Percentiles rank a stretch among this genome's conserved stretches.
Conservation (phyloP, 768 basidiomycete species). For the Lactarius psammicola region DNA sequence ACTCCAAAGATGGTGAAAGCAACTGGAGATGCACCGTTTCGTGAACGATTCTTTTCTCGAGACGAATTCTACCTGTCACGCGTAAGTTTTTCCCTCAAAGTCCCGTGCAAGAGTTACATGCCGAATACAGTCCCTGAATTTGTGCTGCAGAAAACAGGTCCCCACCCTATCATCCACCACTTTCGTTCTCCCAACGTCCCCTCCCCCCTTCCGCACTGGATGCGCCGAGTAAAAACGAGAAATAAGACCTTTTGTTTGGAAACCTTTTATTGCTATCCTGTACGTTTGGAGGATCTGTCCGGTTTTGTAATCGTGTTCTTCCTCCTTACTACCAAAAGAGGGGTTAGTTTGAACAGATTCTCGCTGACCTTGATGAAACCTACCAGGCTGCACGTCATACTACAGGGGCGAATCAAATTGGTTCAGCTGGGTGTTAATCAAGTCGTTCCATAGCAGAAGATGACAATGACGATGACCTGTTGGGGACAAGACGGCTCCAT, state of each 20-base stretch:
- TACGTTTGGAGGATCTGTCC: background rate
- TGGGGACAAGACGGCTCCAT: too few relatives aligned
- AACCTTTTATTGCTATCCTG: background rate
- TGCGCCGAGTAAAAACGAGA: background rate
- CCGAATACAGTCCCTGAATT: background rate
- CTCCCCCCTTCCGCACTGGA: background rate
- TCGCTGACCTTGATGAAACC: constrained; percentile 64
- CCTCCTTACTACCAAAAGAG: background rate
- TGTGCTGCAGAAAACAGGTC: background rate
- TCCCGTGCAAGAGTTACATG: background rate
- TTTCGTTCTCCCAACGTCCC: background rate
- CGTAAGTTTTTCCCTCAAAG: background rate
- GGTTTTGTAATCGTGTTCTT: background rate
- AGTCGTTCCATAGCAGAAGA: too few relatives aligned
- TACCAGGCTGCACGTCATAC: constrained; percentile 56
- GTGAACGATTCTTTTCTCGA: background rate
- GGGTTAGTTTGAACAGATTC: constrained; percentile 46
- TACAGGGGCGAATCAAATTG: constrained; percentile 49
- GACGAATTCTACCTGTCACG: background rate
- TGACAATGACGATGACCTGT: too few relatives aligned
- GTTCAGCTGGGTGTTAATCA: background rate
- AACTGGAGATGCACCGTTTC: constrained; percentile 1
- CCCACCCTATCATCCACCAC: too few relatives aligned
- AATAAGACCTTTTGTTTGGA: background rate
- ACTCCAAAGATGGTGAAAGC: background rate